Evolutionary conservation across 2,329 filamentous ascomycete genomes (phyloP), one percentile per base, ranked within the genome.

Genomic region (Sclerotinia subarctica): DNA sequence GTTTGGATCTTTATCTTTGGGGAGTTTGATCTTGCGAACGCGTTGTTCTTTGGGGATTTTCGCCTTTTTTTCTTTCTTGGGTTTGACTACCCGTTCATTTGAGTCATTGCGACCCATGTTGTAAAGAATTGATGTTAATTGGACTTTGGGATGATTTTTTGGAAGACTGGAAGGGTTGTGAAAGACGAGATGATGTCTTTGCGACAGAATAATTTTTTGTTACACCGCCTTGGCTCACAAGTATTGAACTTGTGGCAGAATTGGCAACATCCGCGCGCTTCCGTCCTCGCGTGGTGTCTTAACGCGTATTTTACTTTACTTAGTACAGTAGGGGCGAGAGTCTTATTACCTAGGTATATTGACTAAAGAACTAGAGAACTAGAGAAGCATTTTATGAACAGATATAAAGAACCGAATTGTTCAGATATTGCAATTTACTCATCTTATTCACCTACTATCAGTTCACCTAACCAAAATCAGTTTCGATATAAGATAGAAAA

Each of bases 121-220:
- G 58, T 26, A 21, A 35, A 29, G 10, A 19, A n/a, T 47, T 17
- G 47, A 56, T 21, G 56, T 49, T 29, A 32, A 32, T 53, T 32
- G 44, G 2, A 44, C 51, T 35, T 17, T 49, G 58, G 38, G 35
- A 38, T 24, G 32, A 10, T 38, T 38, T 66, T 38, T 38, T 66
- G 47, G 32, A 58, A 66, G 51, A 53, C 62, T 42, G 38, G 62
- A 57, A 53, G 57, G 57, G 19, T 69, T 69, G 24, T 59, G 38
- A 24, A 59, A 59, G 17, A 19, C 6, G 38, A 46, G 10, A 29
- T 59, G n/a, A 29, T 59, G 24, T 46, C 56, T 44, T 59, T 59
- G 56, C 17, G 56, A 59, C 10, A 15, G 11, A 19, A 46, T 21
- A n/a, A 21, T 46, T 21, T 29, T 46, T 13, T n/a, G 52, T 35